A percentile compares a stretch with the other conserved stretches of the same genome.
Evolutionary conservation across 2,329 filamentous ascomycete species (phyloP).

Genomic region (Paracorniculantispora psalliotae): DNA sequence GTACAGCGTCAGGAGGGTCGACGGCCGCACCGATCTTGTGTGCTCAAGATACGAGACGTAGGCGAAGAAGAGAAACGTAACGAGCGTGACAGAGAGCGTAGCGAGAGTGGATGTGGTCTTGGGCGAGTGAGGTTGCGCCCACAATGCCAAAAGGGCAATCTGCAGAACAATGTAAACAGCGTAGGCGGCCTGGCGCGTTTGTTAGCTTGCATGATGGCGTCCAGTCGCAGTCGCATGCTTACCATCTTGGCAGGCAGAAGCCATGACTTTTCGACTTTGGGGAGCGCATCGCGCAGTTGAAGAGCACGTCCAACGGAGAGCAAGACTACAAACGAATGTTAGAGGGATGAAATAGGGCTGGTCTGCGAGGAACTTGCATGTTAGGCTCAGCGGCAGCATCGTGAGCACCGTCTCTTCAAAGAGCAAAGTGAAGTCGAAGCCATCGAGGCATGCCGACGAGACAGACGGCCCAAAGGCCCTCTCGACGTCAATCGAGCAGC

Average conservation of each 20-base stretch:
- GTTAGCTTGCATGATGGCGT: background rate
- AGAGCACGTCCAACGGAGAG: constrained; percentile 6
- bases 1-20: constrained; percentile 26
- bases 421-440: constrained; percentile 26
- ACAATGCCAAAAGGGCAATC: constrained; percentile 18
- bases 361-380: constrained; percentile 12
- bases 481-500: constrained; percentile 8
- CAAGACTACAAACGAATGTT: background rate
- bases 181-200: constrained; percentile 1
- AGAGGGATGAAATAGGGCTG: background rate
- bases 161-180: constrained; percentile 10
- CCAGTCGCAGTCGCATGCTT: background rate
- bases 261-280: constrained; percentile 7
- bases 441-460: constrained; percentile 18
- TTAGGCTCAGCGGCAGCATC: constrained; percentile 18
- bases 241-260: constrained; percentile 2
- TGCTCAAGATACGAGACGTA: constrained; percentile 29
- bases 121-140: constrained; percentile 14
- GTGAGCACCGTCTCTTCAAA: constrained; percentile 25
- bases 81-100: constrained; percentile 16
- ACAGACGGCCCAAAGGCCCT: constrained; percentile 18
- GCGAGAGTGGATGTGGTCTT: constrained; percentile 18
- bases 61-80: constrained; percentile 16
- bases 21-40: constrained; percentile 27
- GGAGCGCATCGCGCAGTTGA: constrained; percentile 11